Evolutionary conservation across 371 early-diverging fungal genomes (phyloP).

Genomic region (Paramicrosporidium saccamoebae): DNA sequence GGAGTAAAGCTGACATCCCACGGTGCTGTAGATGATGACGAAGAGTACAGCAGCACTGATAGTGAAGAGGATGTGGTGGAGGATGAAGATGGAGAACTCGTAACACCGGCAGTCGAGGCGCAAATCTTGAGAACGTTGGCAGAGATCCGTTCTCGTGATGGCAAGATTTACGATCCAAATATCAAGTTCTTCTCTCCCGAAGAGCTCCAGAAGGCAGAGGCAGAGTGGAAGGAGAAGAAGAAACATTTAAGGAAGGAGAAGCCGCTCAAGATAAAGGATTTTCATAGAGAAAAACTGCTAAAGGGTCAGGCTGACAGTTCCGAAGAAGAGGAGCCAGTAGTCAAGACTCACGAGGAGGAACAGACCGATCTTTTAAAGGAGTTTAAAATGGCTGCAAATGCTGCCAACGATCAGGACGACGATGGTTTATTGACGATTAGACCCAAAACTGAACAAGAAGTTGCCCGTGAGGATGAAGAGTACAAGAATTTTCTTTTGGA

Average conservation of each 20-base stretch:
- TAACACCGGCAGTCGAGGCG: conserved; percentile 17
- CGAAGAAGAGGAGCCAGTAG: too few species aligned
- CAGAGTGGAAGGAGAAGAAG: neutral
- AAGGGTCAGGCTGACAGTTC: too few species aligned
- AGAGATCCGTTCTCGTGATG: conserved; percentile 31
- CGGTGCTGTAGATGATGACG: conserved; percentile 23
- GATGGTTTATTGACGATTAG: conserved; percentile 29
- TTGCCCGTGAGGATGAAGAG: conserved; percentile 38
- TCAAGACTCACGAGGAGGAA: conserved; percentile 41
- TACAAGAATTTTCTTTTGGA: conserved; percentile 45
- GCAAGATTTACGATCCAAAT: conserved; percentile 37
- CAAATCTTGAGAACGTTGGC: conserved; percentile 37
- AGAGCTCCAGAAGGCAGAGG: too few species aligned
- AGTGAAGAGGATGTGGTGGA: conserved; percentile 11
- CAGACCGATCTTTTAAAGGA: conserved; percentile 38
- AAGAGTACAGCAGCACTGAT: conserved; percentile 9
- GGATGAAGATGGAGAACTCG: conserved; percentile 47
- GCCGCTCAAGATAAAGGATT: too few species aligned
- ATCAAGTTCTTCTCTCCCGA: conserved; percentile 41
- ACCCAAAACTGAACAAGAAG: conserved; percentile 24
- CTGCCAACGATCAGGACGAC: conserved; percentile 17
- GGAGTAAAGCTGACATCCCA: conserved; percentile 48
- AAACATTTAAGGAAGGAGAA: too few species aligned
- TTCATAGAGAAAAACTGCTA: too few species aligned
- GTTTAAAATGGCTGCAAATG: conserved; percentile 12